phyloP scores from a whole-genome alignment of 75 land plant genomes.

The Cryptomeria japonica region DNA sequence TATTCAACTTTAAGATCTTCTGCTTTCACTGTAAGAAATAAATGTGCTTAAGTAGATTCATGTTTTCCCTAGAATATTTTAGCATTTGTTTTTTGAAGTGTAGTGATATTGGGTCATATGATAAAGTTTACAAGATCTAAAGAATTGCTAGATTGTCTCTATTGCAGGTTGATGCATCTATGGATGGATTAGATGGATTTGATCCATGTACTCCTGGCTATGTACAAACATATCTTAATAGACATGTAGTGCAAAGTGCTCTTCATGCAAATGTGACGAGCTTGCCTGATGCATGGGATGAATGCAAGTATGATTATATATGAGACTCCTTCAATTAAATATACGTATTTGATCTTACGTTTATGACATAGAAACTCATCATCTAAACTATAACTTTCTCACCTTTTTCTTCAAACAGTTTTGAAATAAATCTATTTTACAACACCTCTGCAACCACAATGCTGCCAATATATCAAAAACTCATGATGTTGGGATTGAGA shows the following conservation, averaged over 20 bases:
- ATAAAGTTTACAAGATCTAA: not conserved
- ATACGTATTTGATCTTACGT: too few relatives aligned
- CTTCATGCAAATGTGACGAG: constrained; percentile 58
- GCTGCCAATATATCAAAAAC: constrained; percentile 27
- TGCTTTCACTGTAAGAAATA: not conserved
- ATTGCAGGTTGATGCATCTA: not conserved
- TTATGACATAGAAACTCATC: constrained; percentile 3
- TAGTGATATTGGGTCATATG: not conserved
- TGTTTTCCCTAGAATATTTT: not conserved
- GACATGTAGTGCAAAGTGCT: constrained; percentile 61
- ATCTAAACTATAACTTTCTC: not conserved
- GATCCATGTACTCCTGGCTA: constrained; percentile 52
- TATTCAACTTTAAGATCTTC: not conserved
- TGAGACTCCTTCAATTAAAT: not conserved
- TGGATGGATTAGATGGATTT: not conserved
- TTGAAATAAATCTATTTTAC: not conserved
- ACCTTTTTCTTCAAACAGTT: not conserved
- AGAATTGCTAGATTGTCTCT: not conserved
- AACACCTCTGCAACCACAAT: constrained; percentile 7
- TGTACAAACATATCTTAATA: constrained; percentile 23
- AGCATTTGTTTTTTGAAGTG: not conserved
- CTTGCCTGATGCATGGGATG: constrained; percentile 38
- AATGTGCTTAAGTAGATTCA: too few relatives aligned
- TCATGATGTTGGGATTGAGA: constrained; percentile 24
- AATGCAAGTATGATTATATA: constrained; percentile 38